Evolutionary conservation across 78 protist species (phyloP).

Genomic region (slime mould (Dictyostelium discoideum)): dicty_2.7 NC_007089.4:5947001-5947500

Average conservation of each 20-base stretch:
- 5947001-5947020: background rate
- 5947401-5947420: constrained; percentile 94
- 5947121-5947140: too few species aligned
- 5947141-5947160: too few species aligned
- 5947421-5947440: constrained; percentile 95
- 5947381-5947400: constrained; percentile 96
- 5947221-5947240: too few species aligned
- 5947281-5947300: constrained; percentile 93
- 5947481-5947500: constrained; percentile 92
- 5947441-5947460: constrained; percentile 84
- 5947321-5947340: constrained; percentile 90
- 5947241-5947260: background rate
- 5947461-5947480: constrained; percentile 95
- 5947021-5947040: background rate
- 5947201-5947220: too few species aligned
- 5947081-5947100: background rate
- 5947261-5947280: constrained; percentile 84
- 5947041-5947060: background rate
- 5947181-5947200: too few species aligned
- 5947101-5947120: too few species aligned
- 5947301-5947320: constrained; percentile 89
- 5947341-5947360: constrained; percentile 55
- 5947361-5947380: constrained; percentile 93
- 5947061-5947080: background rate
- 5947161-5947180: too few species aligned